Base-by-base conservation (phyloP, 2,329 filamentous ascomycete species). In the Fusarium tuaranense region DNA sequence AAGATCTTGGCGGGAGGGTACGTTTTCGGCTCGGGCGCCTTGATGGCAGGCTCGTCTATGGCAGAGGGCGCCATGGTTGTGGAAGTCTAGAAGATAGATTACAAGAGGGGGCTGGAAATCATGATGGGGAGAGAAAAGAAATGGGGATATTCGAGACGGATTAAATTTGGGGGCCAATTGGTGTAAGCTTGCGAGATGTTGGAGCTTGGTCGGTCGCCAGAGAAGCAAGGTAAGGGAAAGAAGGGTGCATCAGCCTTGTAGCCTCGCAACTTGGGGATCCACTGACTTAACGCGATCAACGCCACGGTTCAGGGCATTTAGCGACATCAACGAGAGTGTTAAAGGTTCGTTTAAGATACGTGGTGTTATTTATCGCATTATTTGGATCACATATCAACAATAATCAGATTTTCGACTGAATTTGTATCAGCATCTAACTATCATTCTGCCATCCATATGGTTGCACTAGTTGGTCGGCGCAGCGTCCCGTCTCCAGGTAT, bases 1-100 rank as follows among this genome's bases (percentile, higher is more conserved):
- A 90, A 91, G 63, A 92, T 86, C 48, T 86, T 87, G 70, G 90
- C 84, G 39, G 89, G 84, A 65, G 89, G 86, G 73, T 87, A 89
- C 68, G 80, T 85, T 80, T 84, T 82, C 80, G 81, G 80, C 80
- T 81, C 78, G 66, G 79, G 81, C 67, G 80, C 72, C 77, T 78
- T 79, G 71, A 81, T 78, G 72, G 80, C 80, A 62, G 84, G 83
- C 70, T 84, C 84, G 73, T 87, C 88, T 75, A 87, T 82, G 38
- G 87, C 89, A 63, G 88, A 88, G 68, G 88, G 88, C 74, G 88
- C 85, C 88, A 90, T 90, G 72, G 57, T 79, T 71, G 69, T 18
- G 46, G 59, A 60, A 46, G 39, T 60, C 48, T 68, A 38, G 27
- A 62, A 39, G 41, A 22, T 61, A 32, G 55, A 67, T 69, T 70